Evolutionary conservation across 2,329 filamentous ascomycete genomes (phyloP).

Genomic region (Chrysoporthe puriensis): DNA sequence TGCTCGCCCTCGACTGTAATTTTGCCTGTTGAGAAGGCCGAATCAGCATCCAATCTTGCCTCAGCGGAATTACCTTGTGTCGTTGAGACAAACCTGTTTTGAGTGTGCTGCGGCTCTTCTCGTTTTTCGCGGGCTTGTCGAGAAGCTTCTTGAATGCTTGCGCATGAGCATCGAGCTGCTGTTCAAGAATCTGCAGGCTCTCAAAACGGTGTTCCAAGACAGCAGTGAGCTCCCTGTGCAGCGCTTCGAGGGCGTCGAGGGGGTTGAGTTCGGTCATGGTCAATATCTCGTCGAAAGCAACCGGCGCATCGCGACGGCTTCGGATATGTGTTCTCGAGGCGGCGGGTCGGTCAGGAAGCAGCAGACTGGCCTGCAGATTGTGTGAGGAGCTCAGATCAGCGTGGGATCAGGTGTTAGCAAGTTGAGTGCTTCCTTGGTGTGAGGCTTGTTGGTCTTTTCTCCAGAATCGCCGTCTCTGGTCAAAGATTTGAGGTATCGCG

Average conservation of each 20-base stretch:
- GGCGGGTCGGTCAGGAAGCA: background rate
- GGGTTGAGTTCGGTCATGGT: constrained; percentile 75
- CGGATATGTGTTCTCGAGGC: background rate
- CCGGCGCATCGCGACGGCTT: constrained; percentile 26
- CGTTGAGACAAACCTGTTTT: constrained; percentile 59
- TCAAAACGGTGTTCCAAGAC: constrained; percentile 69
- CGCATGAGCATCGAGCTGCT: constrained; percentile 69
- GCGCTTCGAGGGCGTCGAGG: constrained; percentile 77
- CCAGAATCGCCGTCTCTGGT: background rate
- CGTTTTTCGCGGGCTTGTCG: constrained; percentile 74
- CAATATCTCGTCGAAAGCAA: constrained; percentile 15
- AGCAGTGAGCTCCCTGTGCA: constrained; percentile 83
- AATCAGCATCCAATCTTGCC: constrained; percentile 31
- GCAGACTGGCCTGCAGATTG: background rate
- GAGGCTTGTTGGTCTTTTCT: constrained; percentile 19
- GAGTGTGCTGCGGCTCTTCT: constrained; percentile 73
- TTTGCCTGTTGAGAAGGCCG: constrained; percentile 60
- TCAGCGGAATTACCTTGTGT: constrained; percentile 13
- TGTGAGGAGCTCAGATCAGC: background rate
- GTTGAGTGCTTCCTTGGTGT: background rate
- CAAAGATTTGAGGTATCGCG: constrained; percentile 23
- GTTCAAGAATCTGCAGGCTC: constrained; percentile 68
- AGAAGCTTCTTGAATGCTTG: constrained; percentile 72
- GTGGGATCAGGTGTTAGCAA: background rate
- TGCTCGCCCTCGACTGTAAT: constrained; percentile 72